Base-by-base conservation (phyloP, 2,329 filamentous ascomycete species). In the Exophiala sp. region DNA sequence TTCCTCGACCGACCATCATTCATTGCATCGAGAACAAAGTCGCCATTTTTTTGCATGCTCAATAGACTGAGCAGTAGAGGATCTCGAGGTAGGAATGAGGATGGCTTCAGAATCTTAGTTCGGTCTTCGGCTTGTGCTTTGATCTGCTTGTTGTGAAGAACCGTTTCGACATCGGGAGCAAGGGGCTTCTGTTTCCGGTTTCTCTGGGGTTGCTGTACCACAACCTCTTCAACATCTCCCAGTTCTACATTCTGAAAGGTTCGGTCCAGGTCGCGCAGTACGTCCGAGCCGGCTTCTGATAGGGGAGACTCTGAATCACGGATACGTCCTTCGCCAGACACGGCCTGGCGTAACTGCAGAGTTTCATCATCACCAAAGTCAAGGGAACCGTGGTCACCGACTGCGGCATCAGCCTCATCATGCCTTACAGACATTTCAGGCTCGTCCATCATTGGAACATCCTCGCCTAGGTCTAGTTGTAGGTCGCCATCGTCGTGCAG, bases 21-120 rank as follows among this genome's bases (percentile, higher is more conserved):
- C 70, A 96, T 83, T 56, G 95, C 83, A 61, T 81, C 90, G 2
- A 85, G 86, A 14, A 96, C 87, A 62, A 98, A 97, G 32, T 83
- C 87, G 46, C 93, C 91, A 46, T 80, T 88, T 70, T 86, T 89
- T 67, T 96, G 93, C 78, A 96, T 85, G 61, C 90, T 88, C 74
- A 95, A 85, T 18, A 98, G 73, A 27, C 88, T 87, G 23, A 97
- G 77, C 11, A 97, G 76, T 46, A 91, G 82, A 1, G 90, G 88
- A 60, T 98, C 89, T 32, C 87, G 82, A 1, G 91, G 88, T 38
- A 98, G 74, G 68, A 94, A 95, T 0, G 83, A 82, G 5, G 86
- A 82, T 1, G 85, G 80, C 68, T 86, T 90, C 50, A 95, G 75
- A 55, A 97, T 97, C 62, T 85, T 88, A 39, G 88, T 85, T 57